Evolutionary conservation across 1,284 basidiomycete genomes (phyloP).

Genomic region (Pseudozyma sp.): DNA sequence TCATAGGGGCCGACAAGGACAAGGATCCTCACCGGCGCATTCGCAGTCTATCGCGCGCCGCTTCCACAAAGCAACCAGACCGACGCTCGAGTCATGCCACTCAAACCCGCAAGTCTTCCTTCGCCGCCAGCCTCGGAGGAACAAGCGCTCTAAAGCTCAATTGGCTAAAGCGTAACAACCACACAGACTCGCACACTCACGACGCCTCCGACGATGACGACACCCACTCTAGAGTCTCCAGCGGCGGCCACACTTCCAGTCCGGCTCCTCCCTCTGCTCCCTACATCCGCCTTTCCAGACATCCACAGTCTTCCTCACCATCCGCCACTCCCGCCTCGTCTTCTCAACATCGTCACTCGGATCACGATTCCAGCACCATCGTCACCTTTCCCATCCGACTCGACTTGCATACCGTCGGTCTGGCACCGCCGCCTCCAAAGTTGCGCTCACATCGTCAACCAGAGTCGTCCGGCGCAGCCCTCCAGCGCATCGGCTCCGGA

Average conservation of each 20-base stretch:
- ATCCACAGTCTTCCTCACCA: constrained; percentile 7
- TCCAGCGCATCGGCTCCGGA: constrained; percentile 30
- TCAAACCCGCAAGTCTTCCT: constrained; percentile 42
- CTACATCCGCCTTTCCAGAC: constrained; percentile 46
- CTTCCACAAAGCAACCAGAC: constrained; percentile 27
- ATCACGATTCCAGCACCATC: constrained; percentile 12
- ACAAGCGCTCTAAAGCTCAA: constrained; percentile 39
- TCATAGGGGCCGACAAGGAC: constrained; percentile 38
- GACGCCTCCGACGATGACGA: constrained; percentile 46
- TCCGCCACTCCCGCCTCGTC: constrained; percentile 17
- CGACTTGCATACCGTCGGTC: constrained; percentile 55
- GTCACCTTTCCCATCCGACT: constrained; percentile 55
- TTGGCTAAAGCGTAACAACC: constrained; percentile 44
- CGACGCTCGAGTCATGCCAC: constrained; percentile 29
- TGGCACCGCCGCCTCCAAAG: constrained; percentile 51
- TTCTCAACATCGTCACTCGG: constrained; percentile 18
- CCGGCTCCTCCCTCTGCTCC: constrained; percentile 38
- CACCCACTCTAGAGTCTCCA: constrained; percentile 34
- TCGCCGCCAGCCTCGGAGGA: constrained; percentile 43
- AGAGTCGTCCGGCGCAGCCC: constrained; percentile 7
- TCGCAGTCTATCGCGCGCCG: constrained; percentile 42
- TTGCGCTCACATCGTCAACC: constrained; percentile 19
- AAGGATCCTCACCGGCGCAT: constrained; percentile 34
- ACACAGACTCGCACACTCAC: constrained; percentile 23
- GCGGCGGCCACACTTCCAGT: constrained; percentile 18